These are phyloP conservation scores for Xylaria sp. DNA, from an alignment of 2,329 filamentous ascomycete genomes.

Conservation along the genomic window DNA sequence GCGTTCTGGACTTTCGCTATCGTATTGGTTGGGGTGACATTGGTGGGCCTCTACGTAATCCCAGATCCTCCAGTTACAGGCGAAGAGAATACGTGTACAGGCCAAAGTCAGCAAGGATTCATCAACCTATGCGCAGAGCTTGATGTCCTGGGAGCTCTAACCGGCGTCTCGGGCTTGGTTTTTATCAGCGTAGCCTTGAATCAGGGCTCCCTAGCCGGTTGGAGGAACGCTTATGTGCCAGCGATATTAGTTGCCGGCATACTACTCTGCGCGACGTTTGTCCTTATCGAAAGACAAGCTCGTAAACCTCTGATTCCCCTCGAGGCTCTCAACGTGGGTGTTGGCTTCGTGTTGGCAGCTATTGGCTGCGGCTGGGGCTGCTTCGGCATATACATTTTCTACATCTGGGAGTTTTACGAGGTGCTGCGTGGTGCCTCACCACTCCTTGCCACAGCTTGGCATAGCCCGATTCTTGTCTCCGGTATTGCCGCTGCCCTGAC, in stretches of 20 bases:
- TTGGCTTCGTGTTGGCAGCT: conserved; percentile 61
- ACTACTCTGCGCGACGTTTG: conserved; percentile 61
- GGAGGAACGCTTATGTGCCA: conserved; percentile 62
- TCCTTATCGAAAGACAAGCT: conserved; percentile 61
- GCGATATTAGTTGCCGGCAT: conserved; percentile 61
- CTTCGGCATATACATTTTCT: conserved; percentile 59
- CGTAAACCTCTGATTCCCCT: conserved; percentile 63
- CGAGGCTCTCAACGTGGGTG: conserved; percentile 57
- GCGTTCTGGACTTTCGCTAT: conserved; percentile 47
- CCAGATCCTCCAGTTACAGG: conserved; percentile 28
- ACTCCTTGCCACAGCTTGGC: conserved; percentile 52
- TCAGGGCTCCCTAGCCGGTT: conserved; percentile 64
- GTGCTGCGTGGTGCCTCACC: conserved; percentile 51
- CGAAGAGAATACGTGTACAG: background rate
- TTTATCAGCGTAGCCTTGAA: conserved; percentile 70
- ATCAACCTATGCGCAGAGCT: conserved; percentile 41
- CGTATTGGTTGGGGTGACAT: conserved; percentile 41
- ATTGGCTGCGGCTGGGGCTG: conserved; percentile 59
- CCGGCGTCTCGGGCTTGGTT: conserved; percentile 62
- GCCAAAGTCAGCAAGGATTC: conserved; percentile 24
- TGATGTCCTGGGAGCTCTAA: conserved; percentile 46
- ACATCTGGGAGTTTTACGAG: conserved; percentile 56
- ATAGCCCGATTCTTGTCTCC: conserved; percentile 52
- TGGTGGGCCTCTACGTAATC: conserved; percentile 44
- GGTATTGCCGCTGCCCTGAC: conserved; percentile 51